Conservation (phyloP, 2,329 filamentous ascomycete species). For the Colletotrichum endophyticum region DNA sequence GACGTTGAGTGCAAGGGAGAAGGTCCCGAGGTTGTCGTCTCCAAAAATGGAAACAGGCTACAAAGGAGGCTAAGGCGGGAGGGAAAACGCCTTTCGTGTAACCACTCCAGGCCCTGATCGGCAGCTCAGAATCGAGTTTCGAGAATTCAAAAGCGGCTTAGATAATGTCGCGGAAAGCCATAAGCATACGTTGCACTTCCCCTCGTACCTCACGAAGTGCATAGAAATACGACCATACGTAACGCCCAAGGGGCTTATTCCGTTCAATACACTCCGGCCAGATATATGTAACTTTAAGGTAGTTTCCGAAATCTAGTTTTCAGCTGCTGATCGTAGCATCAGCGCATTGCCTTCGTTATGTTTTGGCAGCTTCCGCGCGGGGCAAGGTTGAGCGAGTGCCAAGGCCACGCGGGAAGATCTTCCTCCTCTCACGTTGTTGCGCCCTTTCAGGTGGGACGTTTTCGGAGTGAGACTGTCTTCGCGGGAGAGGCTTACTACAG, state of each 20-base stretch:
- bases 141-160: background rate
- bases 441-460: background rate
- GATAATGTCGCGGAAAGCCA: background rate
- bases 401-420: background rate
- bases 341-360: background rate
- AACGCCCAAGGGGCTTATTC: background rate
- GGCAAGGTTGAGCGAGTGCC: background rate
- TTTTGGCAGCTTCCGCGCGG: background rate
- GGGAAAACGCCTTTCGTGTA: background rate
- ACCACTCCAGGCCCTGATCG: background rate
- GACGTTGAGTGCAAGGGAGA: background rate
- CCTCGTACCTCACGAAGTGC: background rate
- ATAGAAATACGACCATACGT: background rate
- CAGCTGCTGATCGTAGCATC: background rate
- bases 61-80: background rate
- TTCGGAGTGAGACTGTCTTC: background rate
- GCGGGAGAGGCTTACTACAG: background rate
- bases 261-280: background rate
- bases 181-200: background rate
- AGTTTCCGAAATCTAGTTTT: background rate
- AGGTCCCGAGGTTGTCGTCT: background rate
- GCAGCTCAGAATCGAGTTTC: background rate
- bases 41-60: background rate
- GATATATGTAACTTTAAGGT: no score
- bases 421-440: background rate